Evolutionary conservation across 2,329 filamentous ascomycete species (phyloP), one percentile per base, ranked within the genome.

Genomic region (Nemania sp.): DNA sequence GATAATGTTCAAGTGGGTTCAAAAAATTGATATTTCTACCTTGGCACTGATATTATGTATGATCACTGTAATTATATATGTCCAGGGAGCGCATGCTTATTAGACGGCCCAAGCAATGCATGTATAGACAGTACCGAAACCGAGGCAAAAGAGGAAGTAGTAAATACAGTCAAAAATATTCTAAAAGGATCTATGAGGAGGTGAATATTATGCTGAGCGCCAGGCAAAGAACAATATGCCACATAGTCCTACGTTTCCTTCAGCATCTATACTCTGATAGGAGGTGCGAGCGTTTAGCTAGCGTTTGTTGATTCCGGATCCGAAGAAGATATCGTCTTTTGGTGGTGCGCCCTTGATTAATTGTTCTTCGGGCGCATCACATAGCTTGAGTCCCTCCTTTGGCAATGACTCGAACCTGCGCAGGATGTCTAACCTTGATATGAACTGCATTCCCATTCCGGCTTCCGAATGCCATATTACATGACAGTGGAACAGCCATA

Each of bases 331-430:
- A 39, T 73, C 73, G 61, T 83, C 80, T 26, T 75, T 72, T 1
- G 80, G 80, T 19, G 73, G 70, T 6, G 73, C 73, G 0, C 81
- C 81, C 62, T 69, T 76, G 53, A 75, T 71, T 24, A 81, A 61
- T 15, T 80, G 79, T 11, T 73, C 70, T 3, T 70, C 61, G 3
- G 64, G 56, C 5, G 67, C 68, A 19, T 67, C 66, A 62, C 82
- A 85, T 20, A 84, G 64, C 15, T 64, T 68, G 28, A 64, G 69
- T 42, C 77, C 75, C 11, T 73, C 75, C 17, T 71, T 69, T 0
- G 80, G 78, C 2, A 83, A 60, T n/a, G n/a, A n/a, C 15, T 65
- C 50, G 70, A 72, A 76, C 7, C 51, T 64, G 23, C 63, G 66
- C 57, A 85, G 66, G 33, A 70, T 68, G 39, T 82, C 78, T 9